Conservation (phyloP, 768 basidiomycete species). For the Astraeus odoratus region DNA sequence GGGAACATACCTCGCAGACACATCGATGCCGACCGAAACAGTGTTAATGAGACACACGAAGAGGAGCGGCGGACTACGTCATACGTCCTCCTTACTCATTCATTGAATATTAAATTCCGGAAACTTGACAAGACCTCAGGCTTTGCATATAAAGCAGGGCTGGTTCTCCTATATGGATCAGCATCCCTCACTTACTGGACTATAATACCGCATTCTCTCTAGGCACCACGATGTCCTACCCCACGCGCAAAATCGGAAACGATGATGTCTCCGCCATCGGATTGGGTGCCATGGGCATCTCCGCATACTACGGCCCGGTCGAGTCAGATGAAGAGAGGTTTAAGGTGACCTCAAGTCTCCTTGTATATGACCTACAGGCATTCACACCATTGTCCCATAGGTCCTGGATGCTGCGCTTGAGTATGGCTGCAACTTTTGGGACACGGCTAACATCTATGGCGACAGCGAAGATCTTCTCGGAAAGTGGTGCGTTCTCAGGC, state of each 20-base stretch:
- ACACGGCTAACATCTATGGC: slow-evolving; percentile 38
- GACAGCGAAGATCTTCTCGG: slow-evolving; percentile 40
- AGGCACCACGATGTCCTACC: slow-evolving; percentile 15
- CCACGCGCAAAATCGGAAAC: slow-evolving; percentile 40
- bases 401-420: slow-evolving; percentile 37
- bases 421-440: slow-evolving; percentile 40
- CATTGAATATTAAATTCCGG: too few species aligned
- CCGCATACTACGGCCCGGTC: slow-evolving; percentile 39
- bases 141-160: too few species aligned
- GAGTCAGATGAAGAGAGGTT: slow-evolving; percentile 52
- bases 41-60: too few species aligned
- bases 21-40: too few species aligned
- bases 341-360: slow-evolving; percentile 31
- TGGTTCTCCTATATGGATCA: neutral
- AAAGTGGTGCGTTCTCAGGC: slow-evolving; percentile 27
- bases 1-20: too few species aligned
- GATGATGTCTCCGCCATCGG: slow-evolving; percentile 46
- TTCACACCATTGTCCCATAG: slow-evolving; percentile 12
- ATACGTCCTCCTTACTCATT: too few species aligned
- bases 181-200: neutral
- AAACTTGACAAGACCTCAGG: neutral
- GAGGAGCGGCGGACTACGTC: too few species aligned
- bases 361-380: neutral
- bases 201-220: neutral
- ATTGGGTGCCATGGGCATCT: slow-evolving; percentile 56